phyloP scores from a whole-genome alignment of 176 grass and related monocot genomes.

The Triticum dicoccoides region DNA sequence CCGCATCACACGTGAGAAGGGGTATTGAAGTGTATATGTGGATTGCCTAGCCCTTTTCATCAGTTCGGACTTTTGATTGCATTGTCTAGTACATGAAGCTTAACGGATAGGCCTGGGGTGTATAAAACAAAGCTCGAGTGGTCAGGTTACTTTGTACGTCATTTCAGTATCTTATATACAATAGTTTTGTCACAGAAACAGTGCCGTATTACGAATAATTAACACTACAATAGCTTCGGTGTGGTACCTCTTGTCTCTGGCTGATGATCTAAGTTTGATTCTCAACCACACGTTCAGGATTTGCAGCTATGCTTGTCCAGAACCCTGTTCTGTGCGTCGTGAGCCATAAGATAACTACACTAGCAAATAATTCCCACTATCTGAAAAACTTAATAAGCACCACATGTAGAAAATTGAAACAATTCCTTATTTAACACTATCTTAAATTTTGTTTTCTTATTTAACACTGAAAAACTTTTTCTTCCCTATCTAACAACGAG shows the following conservation, averaged over 20 bases:
- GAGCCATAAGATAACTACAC: background rate
- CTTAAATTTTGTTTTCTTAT: no score
- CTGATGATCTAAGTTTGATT: background rate
- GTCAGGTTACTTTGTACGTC: no score
- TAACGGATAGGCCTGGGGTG: background rate
- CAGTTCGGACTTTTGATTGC: no score
- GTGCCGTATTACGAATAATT: background rate
- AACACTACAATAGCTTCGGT: background rate
- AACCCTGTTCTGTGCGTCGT: background rate
- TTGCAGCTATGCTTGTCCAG: no score
- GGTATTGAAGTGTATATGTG: no score
- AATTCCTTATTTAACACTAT: no score
- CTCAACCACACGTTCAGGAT: background rate
- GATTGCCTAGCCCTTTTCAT: no score
- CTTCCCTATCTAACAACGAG: no score
- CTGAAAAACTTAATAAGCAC: background rate
- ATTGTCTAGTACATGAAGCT: no score
- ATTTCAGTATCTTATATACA: background rate
- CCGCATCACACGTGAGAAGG: no score
- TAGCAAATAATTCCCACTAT: background rate
- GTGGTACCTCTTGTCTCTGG: background rate
- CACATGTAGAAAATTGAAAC: background rate
- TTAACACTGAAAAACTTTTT: no score
- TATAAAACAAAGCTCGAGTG: background rate
- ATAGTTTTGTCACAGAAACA: background rate